These are phyloP conservation scores for Paramarasmius palmivorus DNA, from an alignment of 1,284 basidiomycete genomes.

Conservation along the genomic window DNA sequence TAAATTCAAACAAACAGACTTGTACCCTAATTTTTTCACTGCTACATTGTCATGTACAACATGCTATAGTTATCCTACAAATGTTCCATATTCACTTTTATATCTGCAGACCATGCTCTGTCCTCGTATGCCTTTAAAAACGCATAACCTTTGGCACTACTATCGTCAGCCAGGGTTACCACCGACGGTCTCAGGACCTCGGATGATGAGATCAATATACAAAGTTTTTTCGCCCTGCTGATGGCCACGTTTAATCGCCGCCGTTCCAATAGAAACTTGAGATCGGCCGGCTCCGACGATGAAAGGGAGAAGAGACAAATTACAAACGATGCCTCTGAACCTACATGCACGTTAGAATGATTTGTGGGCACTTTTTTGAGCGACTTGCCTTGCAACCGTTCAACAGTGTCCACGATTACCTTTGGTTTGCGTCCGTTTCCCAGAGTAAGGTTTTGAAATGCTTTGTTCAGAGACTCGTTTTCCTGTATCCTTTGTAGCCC, in stretches of 20 bases:
- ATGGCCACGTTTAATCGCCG: constrained; percentile 51
- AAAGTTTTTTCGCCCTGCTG: constrained; percentile 48
- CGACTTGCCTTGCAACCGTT: constrained; percentile 43
- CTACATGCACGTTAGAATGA: constrained; percentile 24
- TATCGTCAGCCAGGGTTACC: constrained; percentile 39
- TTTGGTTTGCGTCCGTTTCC: constrained; percentile 12
- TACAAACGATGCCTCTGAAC: constrained; percentile 51
- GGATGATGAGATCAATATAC: constrained; percentile 43
- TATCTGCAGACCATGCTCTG: constrained; percentile 37
- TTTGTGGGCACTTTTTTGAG: background rate
- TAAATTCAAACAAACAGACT: background rate
- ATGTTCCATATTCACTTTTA: constrained; percentile 27
- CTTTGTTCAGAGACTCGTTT: constrained; percentile 16
- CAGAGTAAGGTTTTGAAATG: constrained; percentile 2
- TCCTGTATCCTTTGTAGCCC: constrained; percentile 27
- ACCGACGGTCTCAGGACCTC: constrained; percentile 44
- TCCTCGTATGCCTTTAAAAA: constrained; percentile 47
- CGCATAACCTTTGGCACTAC: constrained; percentile 44
- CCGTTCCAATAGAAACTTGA: constrained; percentile 45
- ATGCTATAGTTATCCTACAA: constrained; percentile 9
- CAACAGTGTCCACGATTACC: constrained; percentile 48
- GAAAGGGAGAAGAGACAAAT: constrained; percentile 50
- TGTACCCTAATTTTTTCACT: background rate
- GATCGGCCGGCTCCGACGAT: constrained; percentile 33
- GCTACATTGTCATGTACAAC: background rate